Evolutionary conservation across 2,329 filamentous ascomycete species (phyloP).

Genomic region (Conoideocrella luteorostrata): DNA sequence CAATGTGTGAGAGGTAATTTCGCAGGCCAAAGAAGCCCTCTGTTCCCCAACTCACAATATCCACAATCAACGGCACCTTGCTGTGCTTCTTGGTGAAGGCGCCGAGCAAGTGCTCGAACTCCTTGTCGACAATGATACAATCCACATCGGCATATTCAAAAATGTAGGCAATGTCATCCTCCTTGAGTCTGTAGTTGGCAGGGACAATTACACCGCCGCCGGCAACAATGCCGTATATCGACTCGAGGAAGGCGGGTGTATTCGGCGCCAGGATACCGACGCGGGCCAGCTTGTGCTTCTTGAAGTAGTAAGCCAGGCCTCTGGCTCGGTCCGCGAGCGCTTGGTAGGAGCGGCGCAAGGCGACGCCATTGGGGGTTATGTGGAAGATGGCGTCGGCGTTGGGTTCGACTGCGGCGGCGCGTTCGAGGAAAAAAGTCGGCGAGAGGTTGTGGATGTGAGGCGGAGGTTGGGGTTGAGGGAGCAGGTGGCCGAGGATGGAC

Average conservation of each 20-base stretch:
- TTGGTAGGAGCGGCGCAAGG: slow-evolving; percentile 69
- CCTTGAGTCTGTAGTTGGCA: slow-evolving; percentile 60
- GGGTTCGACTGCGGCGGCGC: slow-evolving; percentile 83
- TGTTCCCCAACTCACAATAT: slow-evolving; percentile 47
- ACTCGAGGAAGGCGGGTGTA: slow-evolving; percentile 89
- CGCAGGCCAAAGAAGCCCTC: not conserved
- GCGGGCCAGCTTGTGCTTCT: slow-evolving; percentile 63
- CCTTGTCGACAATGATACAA: slow-evolving; percentile 76
- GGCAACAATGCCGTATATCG: slow-evolving; percentile 79
- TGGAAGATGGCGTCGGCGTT: slow-evolving; percentile 81
- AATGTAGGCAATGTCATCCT: slow-evolving; percentile 84
- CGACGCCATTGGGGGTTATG: slow-evolving; percentile 67
- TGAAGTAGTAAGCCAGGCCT: slow-evolving; percentile 82
- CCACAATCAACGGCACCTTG: slow-evolving; percentile 65
- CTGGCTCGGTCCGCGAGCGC: slow-evolving; percentile 80
- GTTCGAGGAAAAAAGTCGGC: slow-evolving; percentile 79
- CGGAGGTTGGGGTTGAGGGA: slow-evolving; percentile 33
- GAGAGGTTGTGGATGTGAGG: slow-evolving; percentile 71
- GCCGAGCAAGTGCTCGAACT: slow-evolving; percentile 67
- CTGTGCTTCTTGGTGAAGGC: slow-evolving; percentile 56
- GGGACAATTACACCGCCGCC: slow-evolving; percentile 72
- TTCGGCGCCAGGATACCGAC: slow-evolving; percentile 88
- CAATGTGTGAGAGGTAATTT: not conserved
- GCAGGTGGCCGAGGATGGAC: slow-evolving; percentile 48
- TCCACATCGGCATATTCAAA: slow-evolving; percentile 85